Base-by-base conservation (phyloP, 441 rosid genomes). In the Pelargonium exstipulatum region DNA sequence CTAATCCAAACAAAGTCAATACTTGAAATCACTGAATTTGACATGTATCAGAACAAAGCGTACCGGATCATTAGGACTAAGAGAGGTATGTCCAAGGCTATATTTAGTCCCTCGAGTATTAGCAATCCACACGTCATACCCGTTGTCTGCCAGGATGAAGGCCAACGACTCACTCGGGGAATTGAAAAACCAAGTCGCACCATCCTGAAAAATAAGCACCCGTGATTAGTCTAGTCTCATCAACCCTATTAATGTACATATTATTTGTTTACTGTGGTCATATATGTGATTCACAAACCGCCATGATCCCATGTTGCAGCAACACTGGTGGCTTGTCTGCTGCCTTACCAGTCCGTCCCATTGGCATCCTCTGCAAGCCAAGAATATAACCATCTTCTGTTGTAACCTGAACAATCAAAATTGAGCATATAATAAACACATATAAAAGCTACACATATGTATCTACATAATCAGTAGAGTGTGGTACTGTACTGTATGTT, bases 101-200 rank as follows among this genome's bases (percentile, higher is more conserved):
- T 77, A 78, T 22, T 58, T 69, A 37, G 83, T 79, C 35, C 83
- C 85, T 3, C 83, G 83, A 35, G 75, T 71, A 71, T 82, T 82
- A 53, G 83, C 74, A 35, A 82, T 73, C 83, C 85, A 82, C 24
- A 82, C 83, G 42, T 82, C 81, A 9, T 63, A 79, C 61, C 85
- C 85, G 0, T 73, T 71, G 20, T 79, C 81, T 10, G 79, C 77
- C 72, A 77, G 74, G 46, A 78, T 60, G 67, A 79, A 82, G 6
- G 78, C 76, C 65, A 74, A 29, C 2, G 78, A 70, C 46, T 74
- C 63, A 6, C 66, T 73, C 0, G 73, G 73, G 0, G 53, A 53
- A 61, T 77, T 80, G 17, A 74, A 20, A 46, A 80, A 13, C 83
- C 81, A 80, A 13, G 78, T 62, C 12, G 18, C 62, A 1, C 74